These are phyloP conservation scores for Tinospora cordifolia DNA, from an alignment of 164 flowering plant species.

Conservation along the genomic window DNA sequence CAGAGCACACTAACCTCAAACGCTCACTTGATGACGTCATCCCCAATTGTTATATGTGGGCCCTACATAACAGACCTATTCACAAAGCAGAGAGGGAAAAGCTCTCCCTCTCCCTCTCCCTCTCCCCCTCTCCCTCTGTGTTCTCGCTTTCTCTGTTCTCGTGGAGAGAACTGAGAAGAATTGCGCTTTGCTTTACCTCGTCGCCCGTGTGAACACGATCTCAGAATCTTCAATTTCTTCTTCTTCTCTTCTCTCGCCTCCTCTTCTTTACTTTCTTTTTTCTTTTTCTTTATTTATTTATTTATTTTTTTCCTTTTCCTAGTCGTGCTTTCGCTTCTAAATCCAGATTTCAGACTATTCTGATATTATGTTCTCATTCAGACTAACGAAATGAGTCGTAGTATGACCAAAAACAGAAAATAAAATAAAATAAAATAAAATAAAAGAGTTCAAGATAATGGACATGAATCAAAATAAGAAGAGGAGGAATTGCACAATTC, in stretches of 20 bases:
- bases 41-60: neutral
- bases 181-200: conserved; percentile 19
- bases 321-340: neutral
- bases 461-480: neutral
- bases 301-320: too few species aligned
- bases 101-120: conserved; percentile 20
- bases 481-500: neutral
- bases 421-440: neutral
- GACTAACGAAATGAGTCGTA: neutral
- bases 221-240: conserved; percentile 12
- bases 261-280: conserved; percentile 20
- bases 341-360: conserved; percentile 8
- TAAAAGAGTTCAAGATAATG: neutral
- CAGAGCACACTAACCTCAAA: too few species aligned
- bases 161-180: conserved; percentile 27
- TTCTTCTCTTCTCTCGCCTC: too few species aligned
- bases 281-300: neutral
- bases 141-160: conserved; percentile 27
- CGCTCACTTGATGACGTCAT: neutral
- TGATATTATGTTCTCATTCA: too few species aligned
- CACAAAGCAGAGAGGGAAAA: neutral
- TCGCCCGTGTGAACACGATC: conserved; percentile 21
- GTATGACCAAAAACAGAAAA: neutral
- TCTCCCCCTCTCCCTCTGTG: conserved; percentile 15
- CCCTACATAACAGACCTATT: conserved; percentile 1